Conservation (phyloP, 306 rosid species). For the Fragaria nilgerrensis region DNA sequence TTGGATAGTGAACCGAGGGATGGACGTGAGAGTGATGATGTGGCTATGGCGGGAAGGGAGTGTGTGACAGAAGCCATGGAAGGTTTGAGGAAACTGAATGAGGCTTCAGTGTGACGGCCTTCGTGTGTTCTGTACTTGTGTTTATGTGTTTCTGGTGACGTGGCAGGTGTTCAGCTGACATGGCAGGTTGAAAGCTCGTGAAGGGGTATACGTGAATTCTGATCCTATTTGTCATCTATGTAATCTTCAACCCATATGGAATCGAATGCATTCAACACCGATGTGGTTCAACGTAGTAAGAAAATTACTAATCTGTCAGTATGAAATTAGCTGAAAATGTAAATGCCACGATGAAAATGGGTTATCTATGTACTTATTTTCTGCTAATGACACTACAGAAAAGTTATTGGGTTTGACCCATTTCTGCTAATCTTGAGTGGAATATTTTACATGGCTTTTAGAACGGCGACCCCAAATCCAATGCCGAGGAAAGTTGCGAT, state of each 20-base stretch:
- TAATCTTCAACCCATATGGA: not conserved
- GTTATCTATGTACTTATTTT: not conserved
- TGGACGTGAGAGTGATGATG: constrained; percentile 1
- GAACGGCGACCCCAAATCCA: constrained; percentile 48
- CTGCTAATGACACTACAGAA: not conserved
- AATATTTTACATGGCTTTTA: constrained; percentile 39
- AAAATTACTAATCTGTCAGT: not conserved
- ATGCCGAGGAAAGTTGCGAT: constrained; percentile 76
- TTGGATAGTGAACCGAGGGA: not conserved
- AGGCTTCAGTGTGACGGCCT: not conserved
- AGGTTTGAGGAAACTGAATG: not conserved
- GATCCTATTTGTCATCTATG: not conserved
- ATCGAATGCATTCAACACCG: not conserved
- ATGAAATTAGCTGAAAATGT: not conserved
- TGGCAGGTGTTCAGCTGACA: not conserved
- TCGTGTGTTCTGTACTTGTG: not conserved
- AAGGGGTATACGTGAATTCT: not conserved
- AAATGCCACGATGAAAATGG: not conserved
- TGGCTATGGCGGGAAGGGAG: constrained; percentile 12
- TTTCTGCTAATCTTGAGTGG: not conserved
- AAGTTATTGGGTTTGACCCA: not conserved
- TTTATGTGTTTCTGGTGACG: not conserved
- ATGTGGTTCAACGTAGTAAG: not conserved
- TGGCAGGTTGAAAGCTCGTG: not conserved
- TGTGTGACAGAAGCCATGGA: constrained; percentile 23